Evolutionary conservation across 73 alveolate genomes (phyloP).

Genomic region (Tetrahymena elliotti): DNA sequence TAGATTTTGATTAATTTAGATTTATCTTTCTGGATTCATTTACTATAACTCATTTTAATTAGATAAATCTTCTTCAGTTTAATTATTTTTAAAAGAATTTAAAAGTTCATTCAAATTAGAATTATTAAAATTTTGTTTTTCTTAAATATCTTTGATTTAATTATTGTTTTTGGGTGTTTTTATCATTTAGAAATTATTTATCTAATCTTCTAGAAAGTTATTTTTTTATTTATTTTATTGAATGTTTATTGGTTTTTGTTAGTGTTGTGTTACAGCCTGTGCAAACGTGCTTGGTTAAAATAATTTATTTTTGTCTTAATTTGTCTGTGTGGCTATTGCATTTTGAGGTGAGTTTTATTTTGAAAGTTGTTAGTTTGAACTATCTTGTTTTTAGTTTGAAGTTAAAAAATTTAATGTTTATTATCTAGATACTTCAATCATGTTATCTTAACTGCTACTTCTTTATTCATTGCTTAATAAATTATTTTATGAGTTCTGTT

Average conservation of each 20-base stretch:
- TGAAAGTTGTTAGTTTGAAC: not conserved
- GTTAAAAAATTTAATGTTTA: not conserved
- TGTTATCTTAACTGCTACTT: not conserved
- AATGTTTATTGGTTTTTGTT: not conserved
- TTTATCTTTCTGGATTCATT: not conserved
- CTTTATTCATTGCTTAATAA: not conserved
- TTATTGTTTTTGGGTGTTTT: not conserved
- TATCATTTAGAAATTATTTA: no score
- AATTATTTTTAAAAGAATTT: no score
- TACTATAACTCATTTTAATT: no score
- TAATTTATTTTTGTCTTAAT: not conserved
- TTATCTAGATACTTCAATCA: not conserved
- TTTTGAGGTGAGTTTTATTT: not conserved
- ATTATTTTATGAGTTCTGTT: not conserved
- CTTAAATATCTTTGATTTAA: not conserved
- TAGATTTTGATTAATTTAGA: no score
- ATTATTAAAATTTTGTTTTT: no score
- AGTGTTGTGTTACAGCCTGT: not conserved
- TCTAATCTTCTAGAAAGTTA: not conserved
- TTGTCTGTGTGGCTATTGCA: not conserved
- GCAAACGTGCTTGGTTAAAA: not conserved
- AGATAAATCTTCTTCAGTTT: not conserved
- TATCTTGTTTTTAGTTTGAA: not conserved
- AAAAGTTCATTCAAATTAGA: not conserved
- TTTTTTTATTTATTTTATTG: not conserved